Percentiles rank a stretch among this genome's conserved stretches.
Conservation (phyloP, 441 rosid genomes). For the Viola pubescens region DNA sequence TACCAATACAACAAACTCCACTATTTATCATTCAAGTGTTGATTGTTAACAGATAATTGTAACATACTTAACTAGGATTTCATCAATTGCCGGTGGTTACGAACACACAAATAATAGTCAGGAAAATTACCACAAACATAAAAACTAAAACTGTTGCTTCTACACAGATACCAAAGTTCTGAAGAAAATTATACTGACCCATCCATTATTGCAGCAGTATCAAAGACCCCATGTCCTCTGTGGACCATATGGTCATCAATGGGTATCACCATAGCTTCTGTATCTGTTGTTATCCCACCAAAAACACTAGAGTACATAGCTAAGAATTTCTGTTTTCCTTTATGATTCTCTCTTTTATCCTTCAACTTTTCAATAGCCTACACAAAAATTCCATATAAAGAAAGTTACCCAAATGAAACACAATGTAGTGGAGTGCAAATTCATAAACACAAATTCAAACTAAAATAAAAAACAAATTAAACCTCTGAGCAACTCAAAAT, state of each 20-base stretch:
- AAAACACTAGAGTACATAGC: constrained; percentile 87
- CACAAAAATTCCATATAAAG: not conserved
- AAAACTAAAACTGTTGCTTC: not conserved
- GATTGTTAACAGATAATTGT: too few relatives aligned
- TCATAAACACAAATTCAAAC: not conserved
- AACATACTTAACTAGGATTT: too few relatives aligned
- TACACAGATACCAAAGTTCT: not conserved
- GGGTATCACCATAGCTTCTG: constrained; percentile 78
- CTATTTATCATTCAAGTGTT: too few relatives aligned
- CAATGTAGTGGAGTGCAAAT: not conserved
- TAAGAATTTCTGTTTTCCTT: constrained; percentile 46
- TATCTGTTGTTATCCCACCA: constrained; percentile 70
- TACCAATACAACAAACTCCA: too few relatives aligned
- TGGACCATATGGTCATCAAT: constrained; percentile 93
- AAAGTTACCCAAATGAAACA: constrained; percentile 2
- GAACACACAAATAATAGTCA: not conserved
- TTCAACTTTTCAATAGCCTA: constrained; percentile 65
- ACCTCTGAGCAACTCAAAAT: constrained; percentile 60
- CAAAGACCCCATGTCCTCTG: constrained; percentile 91
- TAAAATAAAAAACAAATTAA: constrained; percentile 7
- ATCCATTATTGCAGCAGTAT: constrained; percentile 66
- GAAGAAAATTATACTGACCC: constrained; percentile 41
- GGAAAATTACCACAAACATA: not conserved
- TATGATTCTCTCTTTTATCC: constrained; percentile 28
- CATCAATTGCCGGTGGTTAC: too few relatives aligned